Evolutionary conservation across 441 rosid species (phyloP).

Genomic region (Pelargonium cotyledonis): DNA sequence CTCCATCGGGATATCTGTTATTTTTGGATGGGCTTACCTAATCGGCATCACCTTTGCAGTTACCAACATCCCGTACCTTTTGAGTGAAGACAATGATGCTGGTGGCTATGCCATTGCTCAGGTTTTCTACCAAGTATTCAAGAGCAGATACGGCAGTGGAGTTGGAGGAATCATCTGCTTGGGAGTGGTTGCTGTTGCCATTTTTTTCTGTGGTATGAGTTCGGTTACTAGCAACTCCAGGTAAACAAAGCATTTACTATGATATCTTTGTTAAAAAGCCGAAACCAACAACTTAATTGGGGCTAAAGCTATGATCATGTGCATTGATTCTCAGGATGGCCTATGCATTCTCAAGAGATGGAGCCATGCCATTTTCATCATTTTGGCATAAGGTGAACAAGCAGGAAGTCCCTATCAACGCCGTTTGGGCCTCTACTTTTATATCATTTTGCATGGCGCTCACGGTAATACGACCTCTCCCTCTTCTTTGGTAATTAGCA

Average conservation of each 20-base stretch:
- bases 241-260: conserved; percentile 21
- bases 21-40: conserved; percentile 94
- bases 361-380: conserved; percentile 85
- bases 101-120: conserved; percentile 93
- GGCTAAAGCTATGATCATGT: too few species aligned
- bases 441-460: conserved; percentile 93
- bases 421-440: conserved; percentile 76
- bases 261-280: too few species aligned
- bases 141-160: conserved; percentile 80
- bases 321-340: conserved; percentile 59
- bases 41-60: conserved; percentile 84
- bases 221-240: conserved; percentile 94
- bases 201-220: conserved; percentile 98
- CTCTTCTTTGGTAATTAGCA: background rate
- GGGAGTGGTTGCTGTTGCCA: conserved; percentile 75
- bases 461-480: conserved; percentile 41
- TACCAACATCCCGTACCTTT: conserved; percentile 62
- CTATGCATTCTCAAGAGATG: conserved; percentile 96
- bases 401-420: conserved; percentile 78
- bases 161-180: conserved; percentile 79
- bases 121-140: conserved; percentile 78
- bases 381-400: conserved; percentile 89
- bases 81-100: conserved; percentile 67
- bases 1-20: conserved; percentile 76
- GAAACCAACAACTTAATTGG: too few species aligned